A percentile compares a stretch with the other conserved stretches of the same genome.
phyloP scores from a whole-genome alignment of 164 flowering plant species.

The Umbilicus rupestris region DNA sequence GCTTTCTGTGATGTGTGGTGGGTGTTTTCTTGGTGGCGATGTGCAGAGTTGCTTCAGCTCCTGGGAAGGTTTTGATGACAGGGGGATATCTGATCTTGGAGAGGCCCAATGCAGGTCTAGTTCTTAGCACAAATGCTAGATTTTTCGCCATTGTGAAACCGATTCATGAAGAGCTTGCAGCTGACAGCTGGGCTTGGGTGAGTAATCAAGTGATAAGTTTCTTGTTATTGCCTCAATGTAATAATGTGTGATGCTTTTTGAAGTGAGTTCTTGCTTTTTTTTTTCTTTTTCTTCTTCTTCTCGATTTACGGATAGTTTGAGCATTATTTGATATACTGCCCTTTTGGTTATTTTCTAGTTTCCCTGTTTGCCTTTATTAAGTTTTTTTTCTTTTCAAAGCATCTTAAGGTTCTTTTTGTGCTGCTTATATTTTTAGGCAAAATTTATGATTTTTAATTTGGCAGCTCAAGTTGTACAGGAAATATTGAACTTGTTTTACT shows the following conservation, averaged over 20 bases:
- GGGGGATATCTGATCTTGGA: constrained; percentile 93
- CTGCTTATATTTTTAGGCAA: background rate
- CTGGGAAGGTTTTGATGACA: constrained; percentile 95
- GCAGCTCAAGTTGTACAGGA: background rate
- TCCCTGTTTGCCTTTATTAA: too few species aligned
- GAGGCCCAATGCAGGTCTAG: constrained; percentile 91
- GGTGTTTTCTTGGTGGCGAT: background rate
- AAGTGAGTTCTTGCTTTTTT: too few species aligned
- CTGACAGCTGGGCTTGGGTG: constrained; percentile 86
- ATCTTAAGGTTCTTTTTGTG: background rate
- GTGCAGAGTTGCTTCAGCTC: constrained; percentile 82
- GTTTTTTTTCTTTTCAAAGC: too few species aligned
- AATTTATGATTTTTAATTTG: background rate
- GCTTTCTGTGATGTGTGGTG: too few species aligned
- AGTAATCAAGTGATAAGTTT: constrained; percentile 9
- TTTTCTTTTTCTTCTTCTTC: too few species aligned
- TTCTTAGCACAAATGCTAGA: constrained; percentile 81
- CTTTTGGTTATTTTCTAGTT: background rate
- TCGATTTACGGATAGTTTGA: too few species aligned
- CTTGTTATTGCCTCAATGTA: background rate
- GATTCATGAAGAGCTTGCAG: constrained; percentile 37
- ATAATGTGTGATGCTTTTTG: background rate
- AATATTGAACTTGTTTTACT: constrained; percentile 1
- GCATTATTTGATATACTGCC: too few species aligned
- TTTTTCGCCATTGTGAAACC: constrained; percentile 88